Evolutionary conservation across 345 rosid species (phyloP).

Genomic region (Mangifera indica): DNA sequence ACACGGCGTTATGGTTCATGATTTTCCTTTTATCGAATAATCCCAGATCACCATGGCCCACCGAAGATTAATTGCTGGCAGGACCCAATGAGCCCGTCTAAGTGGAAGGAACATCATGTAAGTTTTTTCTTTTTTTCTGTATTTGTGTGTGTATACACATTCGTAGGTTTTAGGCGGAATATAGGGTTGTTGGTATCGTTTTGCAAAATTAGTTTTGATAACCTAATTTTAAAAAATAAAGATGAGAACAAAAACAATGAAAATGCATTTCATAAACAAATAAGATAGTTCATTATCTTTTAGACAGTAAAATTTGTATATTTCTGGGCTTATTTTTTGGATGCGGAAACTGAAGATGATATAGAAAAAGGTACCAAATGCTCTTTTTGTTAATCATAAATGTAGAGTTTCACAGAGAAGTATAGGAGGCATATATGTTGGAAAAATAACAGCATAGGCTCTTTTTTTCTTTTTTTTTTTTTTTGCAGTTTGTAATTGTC

Average conservation of each 20-base stretch:
- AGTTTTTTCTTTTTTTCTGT: constrained; percentile 23
- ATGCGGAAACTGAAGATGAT: too few species aligned
- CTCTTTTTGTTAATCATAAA: background rate
- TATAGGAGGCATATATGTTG: background rate
- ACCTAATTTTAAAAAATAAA: background rate
- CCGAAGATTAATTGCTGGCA: constrained; percentile 75
- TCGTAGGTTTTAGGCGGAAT: background rate
- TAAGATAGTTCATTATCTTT: too few species aligned
- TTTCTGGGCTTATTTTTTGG: too few species aligned
- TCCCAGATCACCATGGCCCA: constrained; percentile 84
- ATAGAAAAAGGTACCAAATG: background rate
- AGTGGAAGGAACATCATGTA: constrained; percentile 96
- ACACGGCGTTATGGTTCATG: background rate
- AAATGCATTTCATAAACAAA: too few species aligned
- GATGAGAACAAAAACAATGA: background rate
- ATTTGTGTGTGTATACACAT: background rate
- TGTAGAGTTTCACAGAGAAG: too few species aligned
- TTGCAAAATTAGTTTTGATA: background rate
- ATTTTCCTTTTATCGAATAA: constrained; percentile 2
- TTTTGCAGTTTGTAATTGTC: constrained; percentile 63
- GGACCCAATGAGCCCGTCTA: constrained; percentile 79
- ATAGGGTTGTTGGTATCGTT: background rate
- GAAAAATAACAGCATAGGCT: background rate
- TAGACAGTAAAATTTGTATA: too few species aligned
- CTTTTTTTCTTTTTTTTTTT: constrained; percentile 11